A percentile compares a stretch with the other conserved stretches of the same genome.
phyloP scores from a whole-genome alignment of 2,329 filamentous ascomycete genomes.

The Venturia carpophila region DNA sequence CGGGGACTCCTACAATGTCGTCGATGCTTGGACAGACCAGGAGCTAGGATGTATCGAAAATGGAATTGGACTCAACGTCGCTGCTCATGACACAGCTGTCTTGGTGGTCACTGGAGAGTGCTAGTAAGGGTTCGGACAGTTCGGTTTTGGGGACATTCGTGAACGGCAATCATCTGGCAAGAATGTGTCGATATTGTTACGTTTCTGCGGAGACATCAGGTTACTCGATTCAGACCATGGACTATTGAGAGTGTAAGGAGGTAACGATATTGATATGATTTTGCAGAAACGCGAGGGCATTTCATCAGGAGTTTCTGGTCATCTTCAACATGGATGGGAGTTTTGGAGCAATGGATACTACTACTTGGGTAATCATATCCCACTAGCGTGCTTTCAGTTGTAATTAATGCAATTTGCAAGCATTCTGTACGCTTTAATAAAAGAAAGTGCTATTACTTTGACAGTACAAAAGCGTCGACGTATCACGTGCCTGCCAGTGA shows the following conservation, averaged over 20 bases:
- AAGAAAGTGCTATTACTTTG: background rate
- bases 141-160: background rate
- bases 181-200: background rate
- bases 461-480: too few relatives aligned
- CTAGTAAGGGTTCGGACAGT: background rate
- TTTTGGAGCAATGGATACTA: background rate
- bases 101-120: constrained; percentile 12
- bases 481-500: background rate
- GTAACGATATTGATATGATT: too few relatives aligned
- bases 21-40: constrained; percentile 42
- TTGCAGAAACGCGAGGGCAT: background rate
- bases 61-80: background rate
- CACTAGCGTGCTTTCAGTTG: background rate
- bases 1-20: constrained; percentile 32
- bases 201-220: too few relatives aligned
- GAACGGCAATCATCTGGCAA: background rate
- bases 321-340: background rate
- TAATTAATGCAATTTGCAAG: background rate
- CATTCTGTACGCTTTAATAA: background rate
- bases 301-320: background rate
- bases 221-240: too few relatives aligned
- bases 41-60: constrained; percentile 25
- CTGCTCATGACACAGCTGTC: constrained; percentile 14
- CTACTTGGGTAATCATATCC: background rate
- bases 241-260: too few relatives aligned